Evolutionary conservation across 2,329 filamentous ascomycete genomes (phyloP), one percentile per base, ranked within the genome.

Genomic region (Dendrostoma leiphaemia): DNA sequence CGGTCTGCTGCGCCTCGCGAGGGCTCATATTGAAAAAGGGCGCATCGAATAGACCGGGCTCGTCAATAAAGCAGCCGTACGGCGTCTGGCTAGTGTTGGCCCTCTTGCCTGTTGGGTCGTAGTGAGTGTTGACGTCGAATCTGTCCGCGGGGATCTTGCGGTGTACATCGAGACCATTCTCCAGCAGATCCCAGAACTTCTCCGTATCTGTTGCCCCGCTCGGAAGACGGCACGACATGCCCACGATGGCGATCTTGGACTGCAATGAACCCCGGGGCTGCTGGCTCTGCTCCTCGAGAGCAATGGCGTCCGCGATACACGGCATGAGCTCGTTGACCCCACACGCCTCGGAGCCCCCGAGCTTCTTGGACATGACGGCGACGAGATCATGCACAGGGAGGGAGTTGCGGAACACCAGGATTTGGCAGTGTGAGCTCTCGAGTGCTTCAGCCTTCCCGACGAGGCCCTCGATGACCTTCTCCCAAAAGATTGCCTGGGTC

Each of bases 11-110:
- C 38, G 79, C 85, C 67, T 88, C 85, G 57, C 83, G 80, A 5
- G 85, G 85, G 49, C 85, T 88, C 76, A 89, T 88, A 64, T 86
- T 87, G 75, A 89, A 89, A 72, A 89, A 89, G 0, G 80, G 74
- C 19, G 84, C 81, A 58, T 89, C 86, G 59, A 89, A 89, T 21
- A 83, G 73, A 35, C 82, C 83, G 0, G 85, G 84, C 55, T 87
- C 77, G 38, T 86, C 81, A 41, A 88, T 81, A 72, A 85, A 69
- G 59, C 66, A 68, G 4, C 69, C 67, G 75, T 78, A 4, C 65
- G 56, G 59, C 24, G 58, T 62, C 17, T 49, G 49, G 10, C 19
- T 81, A 58, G 83, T 84, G 69, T 85, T 86, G 67, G 80, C 81
- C 48, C 71, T 76, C 63, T 85, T 85, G 12, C 82, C 81, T 9